Conservation (phyloP, 176 grass and related monocot species). For the Elymus sibiricus region DNA sequence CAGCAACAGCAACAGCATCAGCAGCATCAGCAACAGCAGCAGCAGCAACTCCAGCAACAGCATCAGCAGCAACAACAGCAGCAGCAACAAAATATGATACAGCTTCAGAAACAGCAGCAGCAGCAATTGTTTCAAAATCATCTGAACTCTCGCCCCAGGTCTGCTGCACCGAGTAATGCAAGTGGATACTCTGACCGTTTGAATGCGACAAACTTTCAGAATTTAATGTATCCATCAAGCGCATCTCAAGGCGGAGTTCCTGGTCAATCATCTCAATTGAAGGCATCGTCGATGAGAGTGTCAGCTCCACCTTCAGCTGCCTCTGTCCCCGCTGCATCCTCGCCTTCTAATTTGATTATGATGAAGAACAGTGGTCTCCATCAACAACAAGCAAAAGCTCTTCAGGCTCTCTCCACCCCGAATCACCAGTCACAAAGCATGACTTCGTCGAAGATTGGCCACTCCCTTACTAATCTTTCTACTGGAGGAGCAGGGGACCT, state of each 20-base stretch:
- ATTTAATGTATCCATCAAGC: conserved; percentile 47
- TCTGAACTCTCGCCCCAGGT: conserved; percentile 63
- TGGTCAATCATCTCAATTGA: conserved; percentile 70
- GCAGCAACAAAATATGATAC: conserved; percentile 2
- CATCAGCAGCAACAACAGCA: conserved; percentile 10
- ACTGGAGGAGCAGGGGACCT: conserved; percentile 47
- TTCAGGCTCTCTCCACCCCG: conserved; percentile 46
- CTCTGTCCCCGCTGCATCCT: conserved; percentile 27
- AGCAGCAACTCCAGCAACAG: conserved; percentile 32
- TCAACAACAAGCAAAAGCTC: conserved; percentile 60
- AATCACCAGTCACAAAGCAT: conserved; percentile 69
- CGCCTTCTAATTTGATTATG: conserved; percentile 38
- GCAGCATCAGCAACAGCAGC: conserved; percentile 35
- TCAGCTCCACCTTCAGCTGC: conserved; percentile 32
- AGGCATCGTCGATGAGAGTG: conserved; percentile 52
- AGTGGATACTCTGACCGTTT: conserved; percentile 39
- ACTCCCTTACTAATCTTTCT: conserved; percentile 48
- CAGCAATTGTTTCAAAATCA: conserved; percentile 54
- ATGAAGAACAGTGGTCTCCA: conserved; percentile 59
- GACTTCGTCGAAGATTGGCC: conserved; percentile 57
- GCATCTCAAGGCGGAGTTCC: conserved; percentile 49
- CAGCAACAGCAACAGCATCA: conserved; percentile 45
- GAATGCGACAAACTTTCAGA: conserved; percentile 32
- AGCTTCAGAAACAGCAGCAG: conserved; percentile 50
- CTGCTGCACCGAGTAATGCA: conserved; percentile 55